Percentiles rank a stretch among this genome's conserved stretches.
phyloP scores from a whole-genome alignment of 495 filamentous ascomycete species.

The Choiromyces venosus region DNA sequence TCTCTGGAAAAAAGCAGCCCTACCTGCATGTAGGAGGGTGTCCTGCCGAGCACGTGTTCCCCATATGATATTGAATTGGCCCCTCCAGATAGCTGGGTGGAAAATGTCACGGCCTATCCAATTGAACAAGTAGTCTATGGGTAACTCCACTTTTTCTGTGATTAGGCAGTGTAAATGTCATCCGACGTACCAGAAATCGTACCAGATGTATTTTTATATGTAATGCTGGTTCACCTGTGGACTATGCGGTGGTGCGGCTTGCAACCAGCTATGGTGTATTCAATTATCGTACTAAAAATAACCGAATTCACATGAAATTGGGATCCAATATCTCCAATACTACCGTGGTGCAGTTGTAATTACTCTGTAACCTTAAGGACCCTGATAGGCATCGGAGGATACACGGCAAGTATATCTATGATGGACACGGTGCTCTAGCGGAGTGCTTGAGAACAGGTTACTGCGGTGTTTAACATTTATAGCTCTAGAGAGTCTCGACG shows the following conservation, averaged over 20 bases:
- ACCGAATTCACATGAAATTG: neutral
- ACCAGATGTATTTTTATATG: neutral
- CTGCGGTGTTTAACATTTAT: neutral
- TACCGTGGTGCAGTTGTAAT: neutral
- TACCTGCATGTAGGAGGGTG: neutral
- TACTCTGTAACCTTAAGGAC: neutral
- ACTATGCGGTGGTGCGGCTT: neutral
- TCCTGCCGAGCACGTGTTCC: neutral
- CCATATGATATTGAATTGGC: neutral
- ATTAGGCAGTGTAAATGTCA: neutral
- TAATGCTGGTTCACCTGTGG: neutral
- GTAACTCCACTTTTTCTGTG: neutral
- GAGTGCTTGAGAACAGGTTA: neutral
- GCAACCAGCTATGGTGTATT: neutral
- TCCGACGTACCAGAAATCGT: neutral
- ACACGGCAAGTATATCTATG: neutral
- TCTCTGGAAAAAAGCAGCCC: neutral
- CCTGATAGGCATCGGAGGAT: neutral
- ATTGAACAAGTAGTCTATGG: no score
- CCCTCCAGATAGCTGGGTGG: neutral
- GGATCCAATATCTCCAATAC: neutral
- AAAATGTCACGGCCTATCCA: no score
- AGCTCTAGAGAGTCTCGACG: no score
- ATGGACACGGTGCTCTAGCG: neutral
- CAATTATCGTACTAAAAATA: neutral